Base-by-base conservation (phyloP, 345 rosid genomes). In the Rhodamnia argentea region DNA sequence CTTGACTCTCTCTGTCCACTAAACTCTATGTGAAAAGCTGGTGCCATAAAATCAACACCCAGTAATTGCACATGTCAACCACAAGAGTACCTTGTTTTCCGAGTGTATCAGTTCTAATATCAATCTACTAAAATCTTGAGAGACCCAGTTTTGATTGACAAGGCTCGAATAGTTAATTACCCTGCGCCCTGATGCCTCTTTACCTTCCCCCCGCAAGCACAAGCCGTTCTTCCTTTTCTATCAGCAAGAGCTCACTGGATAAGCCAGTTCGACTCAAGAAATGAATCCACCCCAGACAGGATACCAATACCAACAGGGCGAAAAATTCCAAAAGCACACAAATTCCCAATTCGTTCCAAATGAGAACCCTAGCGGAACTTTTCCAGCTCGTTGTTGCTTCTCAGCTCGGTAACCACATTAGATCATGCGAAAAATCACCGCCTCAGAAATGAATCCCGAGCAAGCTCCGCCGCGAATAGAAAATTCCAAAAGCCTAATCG, bases 1-100 rank as follows among this genome's bases (percentile, higher is more conserved):
- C 78, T 87, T 6, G 89, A 88, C 86, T 86, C 92, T 88, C 91
- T 92, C 91, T 89, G 92, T 83, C 96, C 93, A 74, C 59, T 74
- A 86, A 90, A 93, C 86, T 92, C 95, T 94, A 95, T 87, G 62
- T 93, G 95, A 89, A 92, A 87, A 89, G 90, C 88, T 27, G 94
- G 94, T 86, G 94, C 93, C 94, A 94, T 95, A 90, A 87, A 88
- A 90, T 78, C 86, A 88, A 62, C 90, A 82, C 86, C 92, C 92
- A 89, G 82, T 44, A 82, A 85, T 91, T 88, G 94, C 92, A 92
- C 94, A 92, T 91, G 86, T 91, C 92, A 92, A 85, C 93, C 18
- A 53, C 86, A 85, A 83, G 84, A 24, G 85, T 44, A 40, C 26
- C 81, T 37, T 70, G 24, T 37, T 70, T 16, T 18, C 84, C 29